phyloP scores from a whole-genome alignment of 768 basidiomycete genomes.

The Crassisporium funariophilum region DNA sequence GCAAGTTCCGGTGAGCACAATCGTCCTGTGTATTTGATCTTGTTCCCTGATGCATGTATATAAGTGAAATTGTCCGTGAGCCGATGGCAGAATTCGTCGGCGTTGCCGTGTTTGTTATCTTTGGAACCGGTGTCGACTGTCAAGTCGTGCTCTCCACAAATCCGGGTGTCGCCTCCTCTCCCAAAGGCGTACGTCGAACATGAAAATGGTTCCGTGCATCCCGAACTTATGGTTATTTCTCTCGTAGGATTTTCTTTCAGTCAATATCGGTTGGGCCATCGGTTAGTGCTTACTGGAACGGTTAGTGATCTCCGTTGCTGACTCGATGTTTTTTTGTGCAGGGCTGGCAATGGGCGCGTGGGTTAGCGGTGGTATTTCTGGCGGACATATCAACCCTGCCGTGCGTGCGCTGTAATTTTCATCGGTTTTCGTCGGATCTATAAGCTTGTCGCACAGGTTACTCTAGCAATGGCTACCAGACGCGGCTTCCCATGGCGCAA shows the following conservation, averaged over 20 bases:
- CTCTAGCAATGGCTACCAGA: constrained; percentile 67
- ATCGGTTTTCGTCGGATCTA: neutral
- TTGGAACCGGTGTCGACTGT: constrained; percentile 60
- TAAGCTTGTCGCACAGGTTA: constrained; percentile 45
- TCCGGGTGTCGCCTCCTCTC: constrained; percentile 45
- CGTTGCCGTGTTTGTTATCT: constrained; percentile 56
- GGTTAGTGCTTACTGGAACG: constrained; percentile 36
- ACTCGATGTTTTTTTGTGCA: neutral
- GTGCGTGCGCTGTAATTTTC: constrained; percentile 34
- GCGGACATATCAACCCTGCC: constrained; percentile 76
- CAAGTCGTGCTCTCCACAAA: constrained; percentile 58
- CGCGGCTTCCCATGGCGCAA: constrained; percentile 80
- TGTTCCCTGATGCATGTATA: no score
- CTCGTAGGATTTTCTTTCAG: constrained; percentile 52
- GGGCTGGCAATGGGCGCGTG: constrained; percentile 64
- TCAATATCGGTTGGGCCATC: constrained; percentile 58
- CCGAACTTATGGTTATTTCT: neutral
- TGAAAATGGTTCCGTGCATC: neutral
- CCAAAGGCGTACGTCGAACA: constrained; percentile 50
- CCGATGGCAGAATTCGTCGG: constrained; percentile 70
- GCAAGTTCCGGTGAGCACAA: constrained; percentile 15
- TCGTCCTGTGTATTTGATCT: neutral
- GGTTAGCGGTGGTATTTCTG: constrained; percentile 66
- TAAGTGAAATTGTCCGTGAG: constrained; percentile 47
- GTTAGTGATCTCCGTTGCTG: no score